Percentiles rank a stretch among this genome's conserved stretches.
phyloP scores from a whole-genome alignment of 495 filamentous ascomycete genomes.

The Tricharina praecox region DNA sequence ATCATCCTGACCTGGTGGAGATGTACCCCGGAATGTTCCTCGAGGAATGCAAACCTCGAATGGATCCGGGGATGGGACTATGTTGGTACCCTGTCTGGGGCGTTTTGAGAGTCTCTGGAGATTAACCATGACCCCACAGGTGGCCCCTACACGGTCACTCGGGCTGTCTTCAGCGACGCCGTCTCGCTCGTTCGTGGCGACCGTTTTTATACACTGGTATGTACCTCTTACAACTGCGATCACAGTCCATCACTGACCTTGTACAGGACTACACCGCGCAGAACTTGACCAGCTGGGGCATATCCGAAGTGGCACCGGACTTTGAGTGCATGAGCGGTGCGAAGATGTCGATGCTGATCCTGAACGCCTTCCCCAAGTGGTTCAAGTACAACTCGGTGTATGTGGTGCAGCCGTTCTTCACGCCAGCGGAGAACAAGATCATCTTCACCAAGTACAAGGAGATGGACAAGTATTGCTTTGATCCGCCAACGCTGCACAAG shows the following conservation, averaged over 20 bases:
- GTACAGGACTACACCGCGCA: conserved; percentile 46
- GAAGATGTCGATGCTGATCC: conserved; percentile 43
- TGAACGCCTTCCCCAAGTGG: conserved; percentile 43
- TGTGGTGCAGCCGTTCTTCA: conserved; percentile 34
- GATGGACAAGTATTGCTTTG: conserved; percentile 37
- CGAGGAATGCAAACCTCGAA: conserved; percentile 33
- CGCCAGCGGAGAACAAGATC: conserved; percentile 37
- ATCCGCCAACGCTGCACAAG: conserved; percentile 29
- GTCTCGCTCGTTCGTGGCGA: conserved; percentile 55
- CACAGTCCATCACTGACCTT: neutral
- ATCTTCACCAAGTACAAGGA: conserved; percentile 34
- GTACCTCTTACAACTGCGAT: neutral
- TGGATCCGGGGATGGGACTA: conserved; percentile 26
- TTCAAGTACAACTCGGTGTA: conserved; percentile 34
- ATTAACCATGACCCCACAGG: too few species aligned
- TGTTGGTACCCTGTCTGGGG: too few species aligned
- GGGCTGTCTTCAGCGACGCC: conserved; percentile 67
- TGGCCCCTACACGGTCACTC: conserved; percentile 49
- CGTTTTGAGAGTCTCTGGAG: too few species aligned
- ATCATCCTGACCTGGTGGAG: conserved; percentile 45
- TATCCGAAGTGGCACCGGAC: conserved; percentile 35
- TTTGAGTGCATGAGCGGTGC: conserved; percentile 37
- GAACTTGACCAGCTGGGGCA: conserved; percentile 70
- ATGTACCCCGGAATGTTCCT: conserved; percentile 45
- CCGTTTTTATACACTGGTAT: neutral